Percentiles rank a stretch among this genome's conserved stretches.
phyloP scores from a whole-genome alignment of 805 yeast species.

The Lipomyces yamanashiensis region DNA sequence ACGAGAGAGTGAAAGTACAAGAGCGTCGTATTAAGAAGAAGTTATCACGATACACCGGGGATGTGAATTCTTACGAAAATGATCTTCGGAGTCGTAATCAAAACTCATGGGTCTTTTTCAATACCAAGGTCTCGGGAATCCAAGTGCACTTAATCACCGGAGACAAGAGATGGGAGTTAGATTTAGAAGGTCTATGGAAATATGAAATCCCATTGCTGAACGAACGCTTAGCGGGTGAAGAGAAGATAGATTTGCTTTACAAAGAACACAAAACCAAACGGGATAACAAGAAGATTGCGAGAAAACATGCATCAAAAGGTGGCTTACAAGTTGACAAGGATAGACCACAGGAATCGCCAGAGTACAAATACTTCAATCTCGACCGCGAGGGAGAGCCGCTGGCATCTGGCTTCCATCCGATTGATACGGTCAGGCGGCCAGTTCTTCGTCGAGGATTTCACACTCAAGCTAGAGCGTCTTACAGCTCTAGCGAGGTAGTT shows the following conservation, averaged over 20 bases:
- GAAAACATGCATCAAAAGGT: constrained; percentile 17
- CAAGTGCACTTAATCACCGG: constrained; percentile 74
- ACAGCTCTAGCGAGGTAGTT: background rate
- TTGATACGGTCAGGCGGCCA: background rate
- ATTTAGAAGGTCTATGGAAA: constrained; percentile 71
- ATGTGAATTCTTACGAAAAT: constrained; percentile 58
- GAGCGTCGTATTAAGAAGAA: constrained; percentile 58
- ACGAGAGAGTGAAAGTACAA: constrained; percentile 57
- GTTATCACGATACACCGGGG: constrained; percentile 57
- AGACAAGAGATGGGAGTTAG: constrained; percentile 67
- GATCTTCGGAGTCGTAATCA: constrained; percentile 53
- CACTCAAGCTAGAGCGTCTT: background rate
- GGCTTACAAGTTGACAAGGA: constrained; percentile 7
- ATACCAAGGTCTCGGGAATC: constrained; percentile 65
- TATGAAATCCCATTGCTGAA: constrained; percentile 32
- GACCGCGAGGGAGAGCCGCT: background rate
- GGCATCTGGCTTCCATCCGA: constrained; percentile 14
- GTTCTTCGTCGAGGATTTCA: constrained; percentile 15
- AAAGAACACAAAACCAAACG: constrained; percentile 13
- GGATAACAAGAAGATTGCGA: constrained; percentile 9
- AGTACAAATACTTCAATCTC: constrained; percentile 5
- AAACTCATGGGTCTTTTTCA: constrained; percentile 85
- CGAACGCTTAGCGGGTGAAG: background rate
- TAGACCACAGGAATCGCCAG: constrained; percentile 18
- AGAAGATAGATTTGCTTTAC: background rate